These are phyloP conservation scores for Erucastrum elatum DNA, from an alignment of 345 rosid species.

Conservation along the genomic window DNA sequence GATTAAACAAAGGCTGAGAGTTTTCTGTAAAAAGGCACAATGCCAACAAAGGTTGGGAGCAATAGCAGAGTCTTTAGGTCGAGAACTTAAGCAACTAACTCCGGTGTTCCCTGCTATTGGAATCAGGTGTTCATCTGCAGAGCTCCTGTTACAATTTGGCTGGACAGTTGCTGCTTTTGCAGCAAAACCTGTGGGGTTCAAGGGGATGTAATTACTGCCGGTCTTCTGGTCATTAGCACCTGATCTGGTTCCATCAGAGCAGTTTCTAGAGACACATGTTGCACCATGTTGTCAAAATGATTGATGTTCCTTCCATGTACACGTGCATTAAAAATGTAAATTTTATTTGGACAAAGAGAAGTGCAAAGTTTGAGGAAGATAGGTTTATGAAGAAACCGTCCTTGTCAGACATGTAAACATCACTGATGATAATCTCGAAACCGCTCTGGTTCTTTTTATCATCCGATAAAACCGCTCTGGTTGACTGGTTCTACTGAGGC, in stretches of 20 bases:
- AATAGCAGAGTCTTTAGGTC: neutral
- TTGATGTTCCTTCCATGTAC: neutral
- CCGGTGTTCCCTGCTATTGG: neutral
- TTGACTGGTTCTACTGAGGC: slow-evolving; percentile 51
- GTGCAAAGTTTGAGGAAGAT: neutral
- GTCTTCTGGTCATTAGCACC: neutral
- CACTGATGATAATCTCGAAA: slow-evolving; percentile 81
- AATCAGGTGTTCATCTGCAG: neutral
- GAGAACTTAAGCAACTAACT: neutral
- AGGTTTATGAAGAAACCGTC: slow-evolving; percentile 49
- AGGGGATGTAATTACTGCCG: neutral
- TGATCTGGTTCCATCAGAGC: neutral
- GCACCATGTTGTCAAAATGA: neutral
- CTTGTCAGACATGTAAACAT: slow-evolving; percentile 90
- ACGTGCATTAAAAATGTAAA: neutral
- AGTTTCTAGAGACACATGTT: neutral
- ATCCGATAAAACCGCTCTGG: slow-evolving; percentile 48
- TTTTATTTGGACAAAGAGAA: neutral
- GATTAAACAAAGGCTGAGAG: neutral
- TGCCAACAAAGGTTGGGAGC: neutral
- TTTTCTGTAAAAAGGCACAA: no score
- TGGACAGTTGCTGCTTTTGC: neutral
- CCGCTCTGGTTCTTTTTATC: slow-evolving; percentile 47
- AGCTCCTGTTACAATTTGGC: neutral
- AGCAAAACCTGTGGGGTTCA: neutral